phyloP scores from a whole-genome alignment of 768 basidiomycete genomes.

The Podaxis sp. region DNA sequence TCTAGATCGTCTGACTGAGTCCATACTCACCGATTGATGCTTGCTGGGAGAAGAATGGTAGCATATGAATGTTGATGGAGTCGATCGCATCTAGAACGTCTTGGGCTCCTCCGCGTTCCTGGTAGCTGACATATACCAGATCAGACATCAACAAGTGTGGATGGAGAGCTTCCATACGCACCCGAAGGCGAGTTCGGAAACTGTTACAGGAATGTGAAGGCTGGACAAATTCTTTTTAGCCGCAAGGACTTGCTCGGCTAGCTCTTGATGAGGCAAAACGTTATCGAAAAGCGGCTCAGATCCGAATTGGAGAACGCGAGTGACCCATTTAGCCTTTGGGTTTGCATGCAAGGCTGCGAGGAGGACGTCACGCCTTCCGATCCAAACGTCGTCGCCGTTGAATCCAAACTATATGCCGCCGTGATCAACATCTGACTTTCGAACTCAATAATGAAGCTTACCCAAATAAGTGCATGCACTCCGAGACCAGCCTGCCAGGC shows the following conservation, averaged over 20 bases:
- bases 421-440: constrained; percentile 3
- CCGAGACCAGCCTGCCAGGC: constrained; percentile 53
- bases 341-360: constrained; percentile 45
- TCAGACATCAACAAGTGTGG: neutral
- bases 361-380: constrained; percentile 42
- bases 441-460: constrained; percentile 24
- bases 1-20: no score
- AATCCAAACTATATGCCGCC: constrained; percentile 32
- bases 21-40: constrained; percentile 43
- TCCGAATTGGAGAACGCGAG: constrained; percentile 57
- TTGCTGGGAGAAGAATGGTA: constrained; percentile 52
- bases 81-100: constrained; percentile 52
- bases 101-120: constrained; percentile 49
- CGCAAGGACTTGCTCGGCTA: constrained; percentile 44
- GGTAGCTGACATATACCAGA: constrained; percentile 23
- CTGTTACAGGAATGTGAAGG: constrained; percentile 56
- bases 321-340: constrained; percentile 52
- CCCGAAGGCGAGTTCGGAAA: constrained; percentile 51
- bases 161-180: constrained; percentile 20
- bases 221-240: constrained; percentile 43
- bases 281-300: constrained; percentile 56
- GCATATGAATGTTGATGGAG: constrained; percentile 56
- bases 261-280: constrained; percentile 41
- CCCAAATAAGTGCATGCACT: constrained; percentile 64
- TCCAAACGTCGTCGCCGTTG: constrained; percentile 41